Conservation (phyloP, 2,329 filamentous ascomycete genomes). For the Sclerotinia subarctica region DNA sequence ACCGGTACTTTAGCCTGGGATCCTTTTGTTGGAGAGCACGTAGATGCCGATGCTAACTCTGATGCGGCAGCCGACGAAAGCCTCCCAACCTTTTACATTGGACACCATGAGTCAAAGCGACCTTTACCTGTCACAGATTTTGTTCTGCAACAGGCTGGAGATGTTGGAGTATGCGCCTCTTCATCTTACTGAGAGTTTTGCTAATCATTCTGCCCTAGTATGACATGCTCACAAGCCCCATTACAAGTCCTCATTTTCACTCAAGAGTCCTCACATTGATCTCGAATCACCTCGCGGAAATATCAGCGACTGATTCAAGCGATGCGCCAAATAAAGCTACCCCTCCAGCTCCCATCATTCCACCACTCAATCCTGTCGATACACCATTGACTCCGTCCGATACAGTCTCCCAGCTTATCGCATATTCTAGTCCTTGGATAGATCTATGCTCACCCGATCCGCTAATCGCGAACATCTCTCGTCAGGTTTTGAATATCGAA, state of each 20-base stretch:
- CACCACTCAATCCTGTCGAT: constrained; percentile 74
- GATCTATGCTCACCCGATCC: constrained; percentile 82
- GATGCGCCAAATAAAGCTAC: constrained; percentile 44
- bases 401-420: constrained; percentile 70
- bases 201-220: constrained; percentile 51
- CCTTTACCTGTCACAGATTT: constrained; percentile 58
- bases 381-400: constrained; percentile 68
- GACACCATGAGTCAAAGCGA: constrained; percentile 68
- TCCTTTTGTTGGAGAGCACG: constrained; percentile 10
- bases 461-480: constrained; percentile 78
- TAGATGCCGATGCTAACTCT: constrained; percentile 25
- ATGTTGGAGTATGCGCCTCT: constrained; percentile 58
- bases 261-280: constrained; percentile 63
- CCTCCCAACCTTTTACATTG: constrained; percentile 61
- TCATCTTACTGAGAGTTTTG: not conserved
- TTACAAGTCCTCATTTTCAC: constrained; percentile 73
- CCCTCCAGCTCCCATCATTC: constrained; percentile 55
- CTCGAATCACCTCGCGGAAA: constrained; percentile 47
- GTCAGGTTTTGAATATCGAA: constrained; percentile 86
- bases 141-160: constrained; percentile 65
- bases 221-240: constrained; percentile 72
- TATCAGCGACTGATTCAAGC: constrained; percentile 45
- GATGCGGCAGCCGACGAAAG: constrained; percentile 34
- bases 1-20: constrained; percentile 6
- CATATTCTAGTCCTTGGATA: constrained; percentile 86